Conservation (phyloP, 108 stramenopile genomes). For the Cyclostephanos tholiformis region DNA sequence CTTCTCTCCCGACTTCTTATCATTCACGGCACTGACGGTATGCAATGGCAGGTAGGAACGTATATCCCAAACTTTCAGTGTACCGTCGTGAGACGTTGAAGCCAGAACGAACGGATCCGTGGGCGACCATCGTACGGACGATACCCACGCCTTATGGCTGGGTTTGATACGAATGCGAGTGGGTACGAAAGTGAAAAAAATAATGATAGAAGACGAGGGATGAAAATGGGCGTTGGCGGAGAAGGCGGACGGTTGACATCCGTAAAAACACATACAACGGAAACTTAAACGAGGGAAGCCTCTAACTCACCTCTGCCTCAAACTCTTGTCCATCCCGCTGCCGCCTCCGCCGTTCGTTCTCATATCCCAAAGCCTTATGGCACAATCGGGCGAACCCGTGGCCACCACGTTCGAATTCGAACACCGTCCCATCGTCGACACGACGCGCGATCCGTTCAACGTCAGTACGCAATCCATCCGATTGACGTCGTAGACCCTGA, state of each 20-base stretch:
- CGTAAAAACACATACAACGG: too few species aligned
- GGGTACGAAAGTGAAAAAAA: constrained; percentile 4
- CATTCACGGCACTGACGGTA: constrained; percentile 79
- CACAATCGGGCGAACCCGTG: constrained; percentile 85
- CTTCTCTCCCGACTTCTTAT: constrained; percentile 66
- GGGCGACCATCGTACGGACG: constrained; percentile 80
- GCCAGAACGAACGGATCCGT: constrained; percentile 76
- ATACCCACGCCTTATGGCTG: constrained; percentile 91
- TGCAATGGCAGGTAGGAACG: constrained; percentile 89
- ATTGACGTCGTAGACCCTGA: constrained; percentile 77
- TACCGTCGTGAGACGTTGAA: constrained; percentile 89
- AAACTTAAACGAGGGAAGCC: background rate
- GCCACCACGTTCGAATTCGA: constrained; percentile 76
- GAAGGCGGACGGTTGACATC: background rate
- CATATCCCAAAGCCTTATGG: constrained; percentile 77
- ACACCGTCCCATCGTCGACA: constrained; percentile 73
- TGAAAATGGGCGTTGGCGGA: background rate
- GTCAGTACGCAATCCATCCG: constrained; percentile 77
- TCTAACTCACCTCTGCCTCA: constrained; percentile 50
- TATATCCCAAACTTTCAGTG: constrained; percentile 93
- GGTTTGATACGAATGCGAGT: constrained; percentile 52
- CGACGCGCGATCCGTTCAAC: constrained; percentile 82
- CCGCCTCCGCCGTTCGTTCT: constrained; percentile 38
- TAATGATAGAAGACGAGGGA: background rate
- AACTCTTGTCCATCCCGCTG: constrained; percentile 38